Conservation (phyloP, 2,329 filamentous ascomycete species). For the Thielaviopsis populi region DNA sequence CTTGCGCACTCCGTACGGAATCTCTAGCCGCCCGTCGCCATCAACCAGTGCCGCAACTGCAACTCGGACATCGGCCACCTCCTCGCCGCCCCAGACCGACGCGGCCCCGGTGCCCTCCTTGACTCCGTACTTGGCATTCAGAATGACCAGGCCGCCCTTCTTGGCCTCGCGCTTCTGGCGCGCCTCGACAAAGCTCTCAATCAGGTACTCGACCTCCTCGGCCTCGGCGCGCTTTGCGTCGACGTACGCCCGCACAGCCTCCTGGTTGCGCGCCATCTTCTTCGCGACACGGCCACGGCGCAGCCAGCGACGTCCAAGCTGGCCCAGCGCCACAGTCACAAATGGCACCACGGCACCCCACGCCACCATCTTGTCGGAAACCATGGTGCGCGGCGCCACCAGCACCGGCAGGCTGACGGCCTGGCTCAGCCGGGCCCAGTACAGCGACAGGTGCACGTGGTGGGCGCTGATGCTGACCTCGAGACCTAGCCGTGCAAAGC, state of each 20-base stretch:
- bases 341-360: conserved; percentile 29
- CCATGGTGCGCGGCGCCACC: conserved; percentile 20
- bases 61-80: conserved; percentile 36
- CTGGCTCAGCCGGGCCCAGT: conserved; percentile 33
- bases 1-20: conserved; percentile 30
- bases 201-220: conserved; percentile 30
- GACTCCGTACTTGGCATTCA: conserved; percentile 35
- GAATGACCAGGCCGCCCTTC: conserved; percentile 31
- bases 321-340: conserved; percentile 25
- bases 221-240: conserved; percentile 29
- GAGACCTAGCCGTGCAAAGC: conserved; percentile 30
- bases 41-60: conserved; percentile 33
- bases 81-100: conserved; percentile 25
- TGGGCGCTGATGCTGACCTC: conserved; percentile 30
- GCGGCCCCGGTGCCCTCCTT: conserved; percentile 17
- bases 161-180: conserved; percentile 25
- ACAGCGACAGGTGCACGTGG: conserved; percentile 31
- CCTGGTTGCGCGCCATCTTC: neutral
- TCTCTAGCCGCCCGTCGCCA: conserved; percentile 24
- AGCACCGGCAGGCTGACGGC: conserved; percentile 12
- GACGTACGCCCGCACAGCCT: conserved; percentile 18
- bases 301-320: conserved; percentile 21
- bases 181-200: conserved; percentile 28
- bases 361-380: conserved; percentile 24
- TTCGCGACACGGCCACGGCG: conserved; percentile 23